These are phyloP conservation scores for Emergomyces africanus DNA, from an alignment of 2,329 filamentous ascomycete genomes.

Conservation along the genomic window DNA sequence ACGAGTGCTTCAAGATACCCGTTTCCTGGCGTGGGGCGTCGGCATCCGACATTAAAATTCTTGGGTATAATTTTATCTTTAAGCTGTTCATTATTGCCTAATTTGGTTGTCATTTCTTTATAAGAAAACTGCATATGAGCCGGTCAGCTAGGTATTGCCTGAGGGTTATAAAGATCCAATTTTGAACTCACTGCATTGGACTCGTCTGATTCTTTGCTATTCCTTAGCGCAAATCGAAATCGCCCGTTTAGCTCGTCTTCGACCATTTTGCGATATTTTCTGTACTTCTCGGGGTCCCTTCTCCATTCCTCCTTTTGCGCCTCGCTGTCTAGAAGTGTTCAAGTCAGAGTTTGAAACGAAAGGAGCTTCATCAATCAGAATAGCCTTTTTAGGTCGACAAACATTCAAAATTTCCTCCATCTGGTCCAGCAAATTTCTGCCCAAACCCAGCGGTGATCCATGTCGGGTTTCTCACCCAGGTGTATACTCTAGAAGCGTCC, in stretches of 20 bases:
- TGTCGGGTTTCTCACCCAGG: constrained; percentile 22
- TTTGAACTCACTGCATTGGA: constrained; percentile 5
- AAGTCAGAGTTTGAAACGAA: neutral
- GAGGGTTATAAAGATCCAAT: neutral
- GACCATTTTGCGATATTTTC: constrained; percentile 23
- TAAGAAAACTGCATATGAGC: constrained; percentile 5
- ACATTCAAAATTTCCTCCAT: constrained; percentile 10
- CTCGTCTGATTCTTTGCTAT: constrained; percentile 11
- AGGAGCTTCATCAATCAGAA: neutral
- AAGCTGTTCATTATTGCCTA: constrained; percentile 7
- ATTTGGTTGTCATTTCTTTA: constrained; percentile 8
- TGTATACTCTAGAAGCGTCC: constrained; percentile 12
- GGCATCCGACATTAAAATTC: constrained; percentile 24
- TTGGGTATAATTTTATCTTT: constrained; percentile 11
- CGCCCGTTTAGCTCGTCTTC: constrained; percentile 16
- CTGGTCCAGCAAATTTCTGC: constrained; percentile 10
- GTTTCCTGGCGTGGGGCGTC: constrained; percentile 27
- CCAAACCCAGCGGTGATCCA: constrained; percentile 20
- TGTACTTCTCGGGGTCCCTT: constrained; percentile 14
- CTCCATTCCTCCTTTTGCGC: constrained; percentile 19
- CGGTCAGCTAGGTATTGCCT: neutral
- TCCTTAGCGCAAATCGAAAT: constrained; percentile 10
- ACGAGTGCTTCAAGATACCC: constrained; percentile 21
- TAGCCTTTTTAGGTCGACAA: neutral
- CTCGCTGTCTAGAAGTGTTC: constrained; percentile 8